Percentiles rank a stretch among this genome's conserved stretches.
These are phyloP conservation scores for Clarireedia monteithiana DNA, from an alignment of 2,329 filamentous ascomycete genomes.

Conservation along the genomic window DNA sequence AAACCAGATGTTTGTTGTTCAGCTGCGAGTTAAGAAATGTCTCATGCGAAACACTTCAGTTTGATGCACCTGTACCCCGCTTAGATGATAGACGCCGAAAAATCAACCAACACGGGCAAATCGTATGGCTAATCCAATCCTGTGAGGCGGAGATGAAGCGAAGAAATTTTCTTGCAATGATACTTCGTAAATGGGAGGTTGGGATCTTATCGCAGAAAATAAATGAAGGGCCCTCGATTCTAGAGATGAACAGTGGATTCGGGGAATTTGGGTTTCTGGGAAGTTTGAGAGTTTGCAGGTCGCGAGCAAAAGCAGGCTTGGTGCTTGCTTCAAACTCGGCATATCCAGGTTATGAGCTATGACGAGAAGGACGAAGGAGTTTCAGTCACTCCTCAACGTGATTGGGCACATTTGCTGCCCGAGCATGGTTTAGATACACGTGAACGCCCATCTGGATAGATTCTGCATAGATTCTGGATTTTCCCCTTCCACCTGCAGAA, in stretches of 20 bases:
- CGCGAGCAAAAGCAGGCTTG: too few species aligned
- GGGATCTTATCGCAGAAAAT: not conserved
- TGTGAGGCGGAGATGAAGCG: not conserved
- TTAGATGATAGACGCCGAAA: not conserved
- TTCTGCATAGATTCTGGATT: too few species aligned
- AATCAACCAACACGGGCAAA: not conserved
- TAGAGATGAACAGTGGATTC: not conserved
- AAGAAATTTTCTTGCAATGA: not conserved
- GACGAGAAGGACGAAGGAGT: too few species aligned
- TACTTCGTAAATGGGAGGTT: constrained; percentile 4
- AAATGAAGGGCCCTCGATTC: not conserved
- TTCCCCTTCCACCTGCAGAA: too few species aligned
- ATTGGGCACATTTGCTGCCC: too few species aligned
- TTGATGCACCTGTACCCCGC: not conserved
- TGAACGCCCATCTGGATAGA: too few species aligned
- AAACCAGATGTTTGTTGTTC: not conserved
- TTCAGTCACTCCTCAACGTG: too few species aligned
- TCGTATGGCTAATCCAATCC: not conserved
- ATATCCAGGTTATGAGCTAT: too few species aligned
- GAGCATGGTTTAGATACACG: too few species aligned
- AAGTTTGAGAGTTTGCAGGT: not conserved
- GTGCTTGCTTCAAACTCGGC: too few species aligned
- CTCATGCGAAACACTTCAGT: not conserved
- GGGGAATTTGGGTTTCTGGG: not conserved
- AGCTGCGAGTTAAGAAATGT: constrained; percentile 1